Evolutionary conservation across 352 stramenopile species (phyloP), one percentile per base, ranked within the genome.

Genomic region (Aphanomyces astaci): DNA sequence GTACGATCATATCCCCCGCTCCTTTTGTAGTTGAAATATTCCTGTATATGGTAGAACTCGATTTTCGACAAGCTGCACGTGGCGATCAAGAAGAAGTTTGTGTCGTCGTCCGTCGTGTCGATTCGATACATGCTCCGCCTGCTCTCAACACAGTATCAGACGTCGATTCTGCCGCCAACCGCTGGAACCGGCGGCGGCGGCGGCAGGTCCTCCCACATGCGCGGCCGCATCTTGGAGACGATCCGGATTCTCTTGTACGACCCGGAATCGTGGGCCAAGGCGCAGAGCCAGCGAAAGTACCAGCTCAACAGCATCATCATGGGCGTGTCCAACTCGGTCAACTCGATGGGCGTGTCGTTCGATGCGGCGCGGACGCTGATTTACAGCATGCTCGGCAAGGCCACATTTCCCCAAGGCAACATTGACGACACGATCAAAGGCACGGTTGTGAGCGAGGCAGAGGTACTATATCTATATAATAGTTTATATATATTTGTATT

Each of bases 301-400:
- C 19, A 49, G 17, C n/a, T 62, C 0, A 57, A 27, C 30, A 13
- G 13, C 17, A 45, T 62, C 4, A 40, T 68, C n/a, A 68, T 68
- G 28, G 43, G 60, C 19, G 32, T 19, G 17, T 22, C 43, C 0
- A 25, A 19, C 5, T 24, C 48, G 9, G 43, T 33, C 19, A 7
- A 53, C 15, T 28, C 56, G 28, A 68, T 68, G 62, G 49, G 49
- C 70, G 54, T 94, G 9, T 94, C 85, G 17, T 94, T 89, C 40
- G 85, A 92, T 66, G 89, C 80, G 60, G 91, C 84, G n/a, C 76
- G 82, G 0, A 84, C 82, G 27, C 72, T 94, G 31, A 90, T 94
- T 24, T 94, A 90, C 63, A 89, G 85, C 64, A 94, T 94, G 85
- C 89, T 94, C 56, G 83, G 85, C 5, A 94, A 94, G 51, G 78